Base-by-base conservation (phyloP, 306 rosid genomes). In the Biancaea sappan region DNA sequence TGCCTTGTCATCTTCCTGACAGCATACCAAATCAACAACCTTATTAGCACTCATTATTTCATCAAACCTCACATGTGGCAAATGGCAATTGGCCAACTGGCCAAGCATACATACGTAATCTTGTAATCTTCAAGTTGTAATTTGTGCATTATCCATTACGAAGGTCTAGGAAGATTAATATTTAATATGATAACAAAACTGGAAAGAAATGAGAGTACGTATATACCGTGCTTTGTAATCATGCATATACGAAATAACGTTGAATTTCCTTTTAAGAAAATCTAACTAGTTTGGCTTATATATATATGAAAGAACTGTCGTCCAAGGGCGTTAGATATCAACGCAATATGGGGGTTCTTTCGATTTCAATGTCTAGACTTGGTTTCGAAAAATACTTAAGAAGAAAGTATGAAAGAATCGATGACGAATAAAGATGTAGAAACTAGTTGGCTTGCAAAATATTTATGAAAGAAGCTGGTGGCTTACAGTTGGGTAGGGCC, bases 401-500 rank as follows among this genome's bases (percentile, higher is more conserved):
- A 50, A 35, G 25, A 16, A 35, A 40, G 10, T 32, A 31, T 12
- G 60, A 11, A 62, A 51, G 56, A 28, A 44, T 50, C 8, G 54
- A 69, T 50, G 35, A 48, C 4, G 24, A 12, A 31, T 21, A 44
- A 26, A 47, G 69, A 25, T 15, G 47, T 41, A 40, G 38, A 22
- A 58, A 53, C 32, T 5, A 24, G 50, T 52, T 6, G 44, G 62
- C 18, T 47, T 19, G 12, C 71, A 35, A 26, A 37, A 28, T 14
- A 22, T 61, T 47, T 16, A 61, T 47, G 63, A 58, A 58, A 35
- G 66, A 40, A 51, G 41, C n/a, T 37, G 38, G 4, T 53, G 16
- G 46, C 96, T 80, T 86, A 95, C 99, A 75, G 99, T 95, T 77
- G 99, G 99, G 76, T 95, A 95, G 21, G 99, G 99, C 99, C 98